These are phyloP conservation scores for Leucoagaricus sp. DNA, from an alignment of 1,284 basidiomycete genomes.

Conservation along the genomic window DNA sequence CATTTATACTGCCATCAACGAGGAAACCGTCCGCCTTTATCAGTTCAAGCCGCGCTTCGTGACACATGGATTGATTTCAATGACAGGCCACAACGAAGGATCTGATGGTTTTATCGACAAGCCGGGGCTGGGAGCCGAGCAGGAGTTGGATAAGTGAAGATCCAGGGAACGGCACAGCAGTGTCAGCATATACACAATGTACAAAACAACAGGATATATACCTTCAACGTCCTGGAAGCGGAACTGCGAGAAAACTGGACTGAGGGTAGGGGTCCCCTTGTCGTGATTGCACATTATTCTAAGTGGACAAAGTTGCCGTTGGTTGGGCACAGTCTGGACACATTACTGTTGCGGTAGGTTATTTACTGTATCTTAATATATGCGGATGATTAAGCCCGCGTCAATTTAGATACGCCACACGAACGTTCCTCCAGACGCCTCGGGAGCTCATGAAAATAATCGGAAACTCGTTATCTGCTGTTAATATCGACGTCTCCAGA, in stretches of 20 bases:
- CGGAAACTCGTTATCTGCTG: constrained; percentile 31
- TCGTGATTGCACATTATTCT: constrained; percentile 37
- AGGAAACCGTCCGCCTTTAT: constrained; percentile 41
- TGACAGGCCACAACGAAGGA: constrained; percentile 8
- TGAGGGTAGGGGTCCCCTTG: constrained; percentile 33
- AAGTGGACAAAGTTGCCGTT: constrained; percentile 35
- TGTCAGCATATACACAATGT: constrained; percentile 39
- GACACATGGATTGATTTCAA: constrained; percentile 18
- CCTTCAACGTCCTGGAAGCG: constrained; percentile 36
- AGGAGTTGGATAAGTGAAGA: constrained; percentile 12
- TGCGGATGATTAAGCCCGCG: background rate
- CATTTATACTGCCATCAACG: constrained; percentile 38
- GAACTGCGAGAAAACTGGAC: constrained; percentile 30
- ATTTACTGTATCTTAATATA: background rate
- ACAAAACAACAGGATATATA: constrained; percentile 35
- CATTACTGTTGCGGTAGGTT: constrained; percentile 13
- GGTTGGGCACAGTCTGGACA: constrained; percentile 2
- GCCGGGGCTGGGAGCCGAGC: background rate
- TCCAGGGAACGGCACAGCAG: constrained; percentile 27
- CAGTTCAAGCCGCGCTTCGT: constrained; percentile 35
- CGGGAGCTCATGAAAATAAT: constrained; percentile 29
- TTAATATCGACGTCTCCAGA: constrained; percentile 38
- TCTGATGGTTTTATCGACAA: background rate
- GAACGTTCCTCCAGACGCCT: constrained; percentile 30
- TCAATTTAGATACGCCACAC: constrained; percentile 25